A percentile compares a stretch with the other conserved stretches of the same genome.
Evolutionary conservation across 441 rosid genomes (phyloP).

Genomic region (Gossypium davidsonii): DNA sequence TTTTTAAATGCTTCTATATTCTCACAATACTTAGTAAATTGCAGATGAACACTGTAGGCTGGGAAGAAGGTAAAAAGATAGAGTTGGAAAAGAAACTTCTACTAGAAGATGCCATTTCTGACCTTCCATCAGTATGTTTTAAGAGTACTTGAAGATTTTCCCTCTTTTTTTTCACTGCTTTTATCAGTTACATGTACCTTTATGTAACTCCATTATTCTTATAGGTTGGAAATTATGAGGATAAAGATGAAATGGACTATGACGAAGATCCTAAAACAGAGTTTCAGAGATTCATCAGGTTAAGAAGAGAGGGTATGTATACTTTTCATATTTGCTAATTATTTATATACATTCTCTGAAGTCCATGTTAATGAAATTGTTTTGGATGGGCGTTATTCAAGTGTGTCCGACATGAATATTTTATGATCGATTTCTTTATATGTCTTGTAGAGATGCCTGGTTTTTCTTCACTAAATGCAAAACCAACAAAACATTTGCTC

Average conservation of each 20-base stretch:
- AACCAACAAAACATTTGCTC: slow-evolving; percentile 18
- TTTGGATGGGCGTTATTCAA: neutral
- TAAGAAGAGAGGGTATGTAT: slow-evolving; percentile 42
- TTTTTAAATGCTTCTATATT: neutral
- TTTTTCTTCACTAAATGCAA: neutral
- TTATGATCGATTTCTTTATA: neutral
- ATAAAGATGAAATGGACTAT: slow-evolving; percentile 48
- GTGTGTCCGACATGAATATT: no score
- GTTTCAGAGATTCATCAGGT: slow-evolving; percentile 54
- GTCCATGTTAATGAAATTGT: neutral
- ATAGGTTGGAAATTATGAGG: slow-evolving; percentile 53
- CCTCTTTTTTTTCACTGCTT: neutral
- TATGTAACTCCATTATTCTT: neutral
- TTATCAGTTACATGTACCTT: neutral
- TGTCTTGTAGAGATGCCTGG: slow-evolving; percentile 29
- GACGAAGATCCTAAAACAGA: slow-evolving; percentile 40
- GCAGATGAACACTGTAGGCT: slow-evolving; percentile 45
- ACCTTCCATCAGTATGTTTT: slow-evolving; percentile 53
- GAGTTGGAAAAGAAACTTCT: slow-evolving; percentile 41
- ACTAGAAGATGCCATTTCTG: slow-evolving; percentile 54
- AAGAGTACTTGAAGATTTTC: neutral
- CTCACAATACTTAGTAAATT: neutral
- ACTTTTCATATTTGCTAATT: neutral
- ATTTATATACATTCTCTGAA: neutral
- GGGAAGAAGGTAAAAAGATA: slow-evolving; percentile 33